These are phyloP conservation scores for Globisporangium iwayamae DNA, from an alignment of 352 stramenopile genomes.

Conservation along the genomic window DNA sequence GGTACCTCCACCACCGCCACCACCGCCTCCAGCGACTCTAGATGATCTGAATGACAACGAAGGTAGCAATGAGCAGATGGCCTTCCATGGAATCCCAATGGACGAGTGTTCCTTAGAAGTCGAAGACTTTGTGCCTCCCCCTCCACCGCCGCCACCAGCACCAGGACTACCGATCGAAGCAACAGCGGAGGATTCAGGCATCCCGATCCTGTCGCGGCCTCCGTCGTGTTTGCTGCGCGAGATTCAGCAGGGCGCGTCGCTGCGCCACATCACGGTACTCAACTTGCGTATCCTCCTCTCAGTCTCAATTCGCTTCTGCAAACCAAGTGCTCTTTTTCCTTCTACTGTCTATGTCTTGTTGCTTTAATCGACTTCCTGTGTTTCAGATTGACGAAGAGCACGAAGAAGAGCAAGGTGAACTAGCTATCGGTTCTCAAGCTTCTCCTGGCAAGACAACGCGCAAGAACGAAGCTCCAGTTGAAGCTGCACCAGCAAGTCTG, in stretches of 20 bases:
- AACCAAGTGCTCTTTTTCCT: no score
- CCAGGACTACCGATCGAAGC: conserved; percentile 1
- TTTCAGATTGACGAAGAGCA: conserved; percentile 1
- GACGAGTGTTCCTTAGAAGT: neutral
- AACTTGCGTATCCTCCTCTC: no score
- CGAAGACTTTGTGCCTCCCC: neutral
- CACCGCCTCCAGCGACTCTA: conserved; percentile 20
- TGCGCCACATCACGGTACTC: conserved; percentile 22
- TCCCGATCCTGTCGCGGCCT: neutral
- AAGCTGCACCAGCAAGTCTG: conserved; percentile 13
- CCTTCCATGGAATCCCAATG: conserved; percentile 10
- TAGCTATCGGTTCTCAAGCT: neutral
- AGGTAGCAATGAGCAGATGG: conserved; percentile 18
- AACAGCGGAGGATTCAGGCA: no score
- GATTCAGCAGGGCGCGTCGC: conserved; percentile 29
- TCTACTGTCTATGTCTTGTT: no score
- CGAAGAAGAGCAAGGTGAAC: neutral
- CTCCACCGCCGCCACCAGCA: conserved; percentile 11
- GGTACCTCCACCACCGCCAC: conserved; percentile 20
- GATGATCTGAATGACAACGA: neutral
- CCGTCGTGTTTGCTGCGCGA: conserved; percentile 21
- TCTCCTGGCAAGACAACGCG: no score
- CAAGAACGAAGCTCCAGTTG: neutral
- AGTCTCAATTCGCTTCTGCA: no score
- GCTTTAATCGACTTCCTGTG: neutral